phyloP scores from a whole-genome alignment of 2,329 filamentous ascomycete genomes.

The Dactylonectria estremocensis region DNA sequence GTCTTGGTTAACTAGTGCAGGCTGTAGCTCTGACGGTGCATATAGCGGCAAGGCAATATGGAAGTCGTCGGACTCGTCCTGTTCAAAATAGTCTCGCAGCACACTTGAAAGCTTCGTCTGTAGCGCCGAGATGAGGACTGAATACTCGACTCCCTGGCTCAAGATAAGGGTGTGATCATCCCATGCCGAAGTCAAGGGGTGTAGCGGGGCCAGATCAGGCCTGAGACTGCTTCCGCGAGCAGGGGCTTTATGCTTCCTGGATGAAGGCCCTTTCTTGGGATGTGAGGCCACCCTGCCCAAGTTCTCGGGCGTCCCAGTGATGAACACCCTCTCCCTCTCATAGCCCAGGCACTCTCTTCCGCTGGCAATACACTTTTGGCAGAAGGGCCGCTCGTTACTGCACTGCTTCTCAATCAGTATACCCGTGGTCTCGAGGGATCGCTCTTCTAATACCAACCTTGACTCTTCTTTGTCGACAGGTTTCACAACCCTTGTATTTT shows the following conservation, averaged over 20 bases:
- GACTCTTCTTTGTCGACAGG: constrained; percentile 71
- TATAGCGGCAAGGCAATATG: constrained; percentile 59
- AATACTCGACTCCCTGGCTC: constrained; percentile 54
- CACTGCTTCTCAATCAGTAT: constrained; percentile 60
- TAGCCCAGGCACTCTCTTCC: constrained; percentile 74
- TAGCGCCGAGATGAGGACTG: constrained; percentile 62
- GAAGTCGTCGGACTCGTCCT: constrained; percentile 47
- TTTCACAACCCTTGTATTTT: constrained; percentile 77
- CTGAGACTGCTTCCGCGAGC: constrained; percentile 38
- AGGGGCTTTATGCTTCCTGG: constrained; percentile 53
- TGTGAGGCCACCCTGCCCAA: constrained; percentile 71
- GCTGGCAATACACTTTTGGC: constrained; percentile 72
- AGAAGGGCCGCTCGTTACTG: constrained; percentile 73
- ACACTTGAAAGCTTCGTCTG: constrained; percentile 59
- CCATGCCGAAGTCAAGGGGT: constrained; percentile 67
- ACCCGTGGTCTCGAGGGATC: not conserved
- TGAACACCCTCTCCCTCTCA: constrained; percentile 74
- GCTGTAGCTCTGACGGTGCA: constrained; percentile 56
- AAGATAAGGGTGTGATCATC: constrained; percentile 62
- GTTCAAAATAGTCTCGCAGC: constrained; percentile 45
- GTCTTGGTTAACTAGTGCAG: constrained; percentile 52
- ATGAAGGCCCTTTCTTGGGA: constrained; percentile 59
- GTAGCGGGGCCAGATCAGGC: constrained; percentile 52
- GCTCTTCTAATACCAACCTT: constrained; percentile 60
- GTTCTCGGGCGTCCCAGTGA: constrained; percentile 70